Percentiles rank a stretch among this genome's conserved stretches.
phyloP scores from a whole-genome alignment of 2,329 filamentous ascomycete species.

The Tolypocladium amazonense region DNA sequence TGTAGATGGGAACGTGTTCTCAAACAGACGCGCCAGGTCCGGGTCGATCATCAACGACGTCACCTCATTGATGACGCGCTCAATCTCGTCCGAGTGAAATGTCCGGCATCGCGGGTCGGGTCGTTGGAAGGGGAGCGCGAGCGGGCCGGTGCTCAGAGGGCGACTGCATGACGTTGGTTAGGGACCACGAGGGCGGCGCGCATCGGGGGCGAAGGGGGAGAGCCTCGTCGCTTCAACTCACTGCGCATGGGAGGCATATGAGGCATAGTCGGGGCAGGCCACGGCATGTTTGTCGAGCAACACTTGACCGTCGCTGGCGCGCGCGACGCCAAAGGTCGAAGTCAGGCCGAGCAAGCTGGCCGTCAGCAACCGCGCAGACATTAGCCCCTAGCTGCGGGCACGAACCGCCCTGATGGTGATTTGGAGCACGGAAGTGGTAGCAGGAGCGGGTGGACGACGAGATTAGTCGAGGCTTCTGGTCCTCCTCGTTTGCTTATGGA shows the following conservation, averaged over 20 bases:
- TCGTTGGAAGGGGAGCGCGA: constrained; percentile 76
- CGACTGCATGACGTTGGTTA: constrained; percentile 34
- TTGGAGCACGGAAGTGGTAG: background rate
- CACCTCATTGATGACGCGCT: constrained; percentile 76
- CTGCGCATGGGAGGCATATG: constrained; percentile 28
- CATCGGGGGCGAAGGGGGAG: background rate
- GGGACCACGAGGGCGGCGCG: background rate
- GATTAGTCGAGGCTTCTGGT: background rate
- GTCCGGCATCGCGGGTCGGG: constrained; percentile 75
- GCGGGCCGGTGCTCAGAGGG: constrained; percentile 69
- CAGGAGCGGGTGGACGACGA: background rate
- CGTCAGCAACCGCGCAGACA: constrained; percentile 16
- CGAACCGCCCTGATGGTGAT: background rate
- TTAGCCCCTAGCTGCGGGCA: constrained; percentile 2
- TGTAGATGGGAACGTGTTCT: constrained; percentile 82
- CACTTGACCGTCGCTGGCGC: constrained; percentile 11
- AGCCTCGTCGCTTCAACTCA: constrained; percentile 12
- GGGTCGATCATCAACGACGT: constrained; percentile 70
- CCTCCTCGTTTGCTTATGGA: background rate
- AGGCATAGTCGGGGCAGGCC: constrained; percentile 30
- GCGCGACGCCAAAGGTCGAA: constrained; percentile 7
- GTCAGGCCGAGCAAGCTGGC: constrained; percentile 15
- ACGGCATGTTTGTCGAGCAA: constrained; percentile 14
- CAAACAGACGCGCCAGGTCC: constrained; percentile 84
- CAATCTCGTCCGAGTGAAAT: constrained; percentile 77